These are phyloP conservation scores for Gentiana dahurica DNA, from an alignment of 257 asterid species.

Conservation along the genomic window DNA sequence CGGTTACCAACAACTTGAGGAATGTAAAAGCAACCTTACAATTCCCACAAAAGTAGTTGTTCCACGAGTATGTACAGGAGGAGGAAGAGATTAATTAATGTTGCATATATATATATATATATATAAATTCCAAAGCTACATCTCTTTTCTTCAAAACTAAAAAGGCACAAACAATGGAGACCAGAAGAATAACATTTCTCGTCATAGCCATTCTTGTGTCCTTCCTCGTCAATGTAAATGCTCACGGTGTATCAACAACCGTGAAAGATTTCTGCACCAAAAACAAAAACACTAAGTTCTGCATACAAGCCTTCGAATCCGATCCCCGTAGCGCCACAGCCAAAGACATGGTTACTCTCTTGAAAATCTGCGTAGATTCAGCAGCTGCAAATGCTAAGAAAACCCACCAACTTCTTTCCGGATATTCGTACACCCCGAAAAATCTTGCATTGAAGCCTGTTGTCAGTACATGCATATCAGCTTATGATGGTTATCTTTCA, in stretches of 20 bases:
- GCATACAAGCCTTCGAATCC: background rate
- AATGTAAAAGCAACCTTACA: too few species aligned
- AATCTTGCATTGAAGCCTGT: background rate
- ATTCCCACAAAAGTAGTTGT: too few species aligned
- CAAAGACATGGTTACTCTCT: background rate
- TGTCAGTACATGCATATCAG: background rate
- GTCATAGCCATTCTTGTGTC: background rate
- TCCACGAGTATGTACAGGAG: too few species aligned
- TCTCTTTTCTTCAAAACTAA: too few species aligned
- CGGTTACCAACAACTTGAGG: too few species aligned
- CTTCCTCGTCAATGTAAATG: background rate
- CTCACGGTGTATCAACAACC: background rate
- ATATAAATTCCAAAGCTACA: too few species aligned
- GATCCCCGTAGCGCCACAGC: constrained; percentile 10
- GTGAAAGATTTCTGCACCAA: constrained; percentile 8
- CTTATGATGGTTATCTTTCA: background rate
- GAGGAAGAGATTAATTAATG: too few species aligned
- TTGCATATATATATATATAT: too few species aligned
- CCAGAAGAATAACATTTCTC: background rate
- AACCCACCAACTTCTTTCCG: background rate
- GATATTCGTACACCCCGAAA: background rate
- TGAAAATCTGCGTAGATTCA: constrained; percentile 4
- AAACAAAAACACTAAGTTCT: constrained; percentile 1
- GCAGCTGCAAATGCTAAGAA: background rate
- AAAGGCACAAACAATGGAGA: background rate